Percentiles rank a stretch among this genome's conserved stretches.
phyloP scores from a whole-genome alignment of 1,284 basidiomycete species.

The Moesziomyces parantarcticus region DNA sequence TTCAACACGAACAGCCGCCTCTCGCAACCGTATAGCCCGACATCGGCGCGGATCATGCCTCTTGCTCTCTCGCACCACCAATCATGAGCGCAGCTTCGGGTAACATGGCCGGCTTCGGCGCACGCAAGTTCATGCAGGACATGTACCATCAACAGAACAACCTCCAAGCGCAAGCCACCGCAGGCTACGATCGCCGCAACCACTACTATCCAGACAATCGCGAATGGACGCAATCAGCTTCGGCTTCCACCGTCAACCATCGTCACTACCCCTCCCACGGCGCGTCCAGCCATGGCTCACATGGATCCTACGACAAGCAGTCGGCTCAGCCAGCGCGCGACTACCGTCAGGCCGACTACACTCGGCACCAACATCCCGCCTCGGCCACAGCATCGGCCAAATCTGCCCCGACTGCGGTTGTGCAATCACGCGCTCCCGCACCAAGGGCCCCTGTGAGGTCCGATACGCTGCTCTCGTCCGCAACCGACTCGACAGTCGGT shows the following conservation, averaged over 20 bases:
- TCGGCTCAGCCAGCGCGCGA: too few relatives aligned
- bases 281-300: too few relatives aligned
- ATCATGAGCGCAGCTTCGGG: conserved; percentile 3
- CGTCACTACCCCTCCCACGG: too few relatives aligned
- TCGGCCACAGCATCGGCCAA: not conserved
- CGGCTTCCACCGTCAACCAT: too few relatives aligned
- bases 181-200: not conserved
- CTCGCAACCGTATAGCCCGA: not conserved
- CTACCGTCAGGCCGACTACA: too few relatives aligned
- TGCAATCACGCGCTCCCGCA: not conserved
- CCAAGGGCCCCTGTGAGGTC: conserved; percentile 4
- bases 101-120: conserved; percentile 50
- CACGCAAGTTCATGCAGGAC: conserved; percentile 39
- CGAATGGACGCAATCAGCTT: too few relatives aligned
- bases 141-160: conserved; percentile 19
- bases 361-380: too few relatives aligned
- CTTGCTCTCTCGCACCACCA: conserved; percentile 3
- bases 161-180: conserved; percentile 1
- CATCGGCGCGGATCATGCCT: conserved; percentile 12
- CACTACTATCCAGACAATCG: not conserved
- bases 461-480: conserved; percentile 14
- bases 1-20: too few relatives aligned
- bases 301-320: too few relatives aligned
- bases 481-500: conserved; percentile 23
- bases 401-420: not conserved